A percentile compares a stretch with the other conserved stretches of the same genome.
These are phyloP conservation scores for carrot (Daucus carota) DNA, from an alignment of 129 eudicot genomes.

Conservation along the genomic window DNA sequence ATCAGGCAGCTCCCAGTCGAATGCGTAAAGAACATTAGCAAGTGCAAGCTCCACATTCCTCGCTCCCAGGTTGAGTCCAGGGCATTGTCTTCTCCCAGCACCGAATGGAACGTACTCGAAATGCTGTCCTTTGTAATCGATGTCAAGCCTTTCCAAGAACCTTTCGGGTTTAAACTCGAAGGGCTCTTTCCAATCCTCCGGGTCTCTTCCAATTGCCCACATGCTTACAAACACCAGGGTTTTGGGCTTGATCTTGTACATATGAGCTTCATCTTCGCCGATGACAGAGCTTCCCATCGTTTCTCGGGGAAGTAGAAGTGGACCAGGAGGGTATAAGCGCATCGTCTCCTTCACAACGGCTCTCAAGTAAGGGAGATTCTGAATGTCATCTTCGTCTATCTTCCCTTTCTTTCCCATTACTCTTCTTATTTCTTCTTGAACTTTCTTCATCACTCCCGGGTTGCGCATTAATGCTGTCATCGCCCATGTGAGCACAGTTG, in stretches of 20 bases:
- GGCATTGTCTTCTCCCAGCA: not conserved
- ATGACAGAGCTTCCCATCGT: not conserved
- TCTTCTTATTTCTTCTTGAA: not conserved
- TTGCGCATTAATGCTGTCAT: not conserved
- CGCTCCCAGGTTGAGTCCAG: not conserved
- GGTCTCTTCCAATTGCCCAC: conserved; percentile 1
- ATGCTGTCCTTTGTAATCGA: not conserved
- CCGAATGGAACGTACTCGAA: not conserved
- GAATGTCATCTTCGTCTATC: not conserved
- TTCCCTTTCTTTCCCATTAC: not conserved
- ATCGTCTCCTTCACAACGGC: not conserved
- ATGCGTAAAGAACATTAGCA: not conserved
- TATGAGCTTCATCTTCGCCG: not conserved
- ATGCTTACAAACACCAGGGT: not conserved
- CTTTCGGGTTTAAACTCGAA: not conserved
- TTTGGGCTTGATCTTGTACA: not conserved
- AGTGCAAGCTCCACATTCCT: not conserved
- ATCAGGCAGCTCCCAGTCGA: not conserved
- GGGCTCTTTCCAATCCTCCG: not conserved
- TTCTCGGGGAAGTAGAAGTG: not conserved
- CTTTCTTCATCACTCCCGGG: not conserved
- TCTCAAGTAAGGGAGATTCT: not conserved
- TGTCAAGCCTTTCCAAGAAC: not conserved
- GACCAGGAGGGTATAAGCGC: not conserved
- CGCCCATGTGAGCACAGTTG: not conserved